These are phyloP conservation scores for Fagopyrum esculentum DNA, from an alignment of 148 eudicot genomes.

Conservation along the genomic window DNA sequence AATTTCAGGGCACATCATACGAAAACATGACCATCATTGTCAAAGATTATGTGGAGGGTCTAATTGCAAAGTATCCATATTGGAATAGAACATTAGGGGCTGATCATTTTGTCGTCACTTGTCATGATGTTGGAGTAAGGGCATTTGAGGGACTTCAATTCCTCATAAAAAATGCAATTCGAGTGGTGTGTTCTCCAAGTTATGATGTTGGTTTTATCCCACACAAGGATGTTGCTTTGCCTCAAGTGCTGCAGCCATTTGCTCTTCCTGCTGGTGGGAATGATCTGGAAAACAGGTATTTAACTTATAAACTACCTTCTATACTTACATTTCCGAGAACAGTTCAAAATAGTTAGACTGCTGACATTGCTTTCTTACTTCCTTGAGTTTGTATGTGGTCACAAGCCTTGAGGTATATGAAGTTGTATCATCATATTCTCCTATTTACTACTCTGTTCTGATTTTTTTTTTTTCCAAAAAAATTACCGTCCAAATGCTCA, in stretches of 20 bases:
- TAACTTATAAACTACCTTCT: not conserved
- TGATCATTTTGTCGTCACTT: conserved; percentile 89
- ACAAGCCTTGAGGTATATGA: not conserved
- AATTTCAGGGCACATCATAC: conserved; percentile 80
- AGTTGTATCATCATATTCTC: not conserved
- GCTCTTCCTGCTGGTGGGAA: conserved; percentile 94
- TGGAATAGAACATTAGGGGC: conserved; percentile 97
- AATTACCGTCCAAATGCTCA: not conserved
- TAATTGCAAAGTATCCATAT: conserved; percentile 71
- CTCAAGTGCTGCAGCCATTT: conserved; percentile 92
- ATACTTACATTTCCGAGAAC: not conserved
- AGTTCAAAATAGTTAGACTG: not conserved
- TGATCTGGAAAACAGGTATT: conserved; percentile 66
- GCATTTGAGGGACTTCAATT: conserved; percentile 75
- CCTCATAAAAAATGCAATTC: conserved; percentile 80
- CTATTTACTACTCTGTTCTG: not conserved
- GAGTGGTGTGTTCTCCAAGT: conserved; percentile 87
- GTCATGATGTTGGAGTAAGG: conserved; percentile 93
- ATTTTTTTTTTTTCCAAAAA: not conserved
- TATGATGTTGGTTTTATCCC: conserved; percentile 89
- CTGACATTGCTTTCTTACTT: not conserved
- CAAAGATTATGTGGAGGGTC: conserved; percentile 65
- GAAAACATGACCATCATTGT: conserved; percentile 87
- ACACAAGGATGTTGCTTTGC: conserved; percentile 90
- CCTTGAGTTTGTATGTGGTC: not conserved